Base-by-base conservation (phyloP, 2,329 filamentous ascomycete species). In the Periconia sp. region DNA sequence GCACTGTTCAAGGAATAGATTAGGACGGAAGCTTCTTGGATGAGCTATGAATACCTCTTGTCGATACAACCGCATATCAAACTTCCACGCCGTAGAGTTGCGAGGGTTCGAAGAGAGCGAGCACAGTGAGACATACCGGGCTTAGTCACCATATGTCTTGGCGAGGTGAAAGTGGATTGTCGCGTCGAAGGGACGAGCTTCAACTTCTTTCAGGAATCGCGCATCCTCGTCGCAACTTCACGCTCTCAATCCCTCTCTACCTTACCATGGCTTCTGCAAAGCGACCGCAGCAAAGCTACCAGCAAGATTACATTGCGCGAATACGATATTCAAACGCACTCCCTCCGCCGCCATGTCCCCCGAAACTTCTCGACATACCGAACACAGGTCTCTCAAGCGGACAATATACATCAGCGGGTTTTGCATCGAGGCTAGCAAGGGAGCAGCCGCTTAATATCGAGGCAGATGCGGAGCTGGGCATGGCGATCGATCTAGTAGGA, bases 281-380 rank as follows among this genome's bases (percentile, higher is more conserved):
- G 34, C 54, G 58, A 21, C n/a, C n/a, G n/a, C n/a, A n/a, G n/a
- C 58, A 56, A 21, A 57, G 59, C 48, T 84, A 83, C 61, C 90
- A 95, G 68, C 94, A 99, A 74, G 94, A 99, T 73, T 97, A 96
- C 74, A 96, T 99, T 68, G 92, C 92, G 52, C 88, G 92, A 61
- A 89, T 96, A 65, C 85, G 94, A 72, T 99, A 95, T 72, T 91
- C 90, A 64, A 99, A 99, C 83, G 87, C 90, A 58, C 85, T 99
- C 12, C 94, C 94, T 53, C 92, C 94, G 52, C 94, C 94, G 40
- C 90, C 92, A 41, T 91, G 92, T 66, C 91, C 92, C 1, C 94
- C 94, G 1, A 99, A 99, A 78, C 86, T 99, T 51, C 87, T 99
- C 59, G 90, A 97, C 56, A 96, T 99, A 48, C 92, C 94, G 9